These are phyloP conservation scores for Suillus brevipes DNA, from an alignment of 768 basidiomycete species.

Conservation along the genomic window DNA sequence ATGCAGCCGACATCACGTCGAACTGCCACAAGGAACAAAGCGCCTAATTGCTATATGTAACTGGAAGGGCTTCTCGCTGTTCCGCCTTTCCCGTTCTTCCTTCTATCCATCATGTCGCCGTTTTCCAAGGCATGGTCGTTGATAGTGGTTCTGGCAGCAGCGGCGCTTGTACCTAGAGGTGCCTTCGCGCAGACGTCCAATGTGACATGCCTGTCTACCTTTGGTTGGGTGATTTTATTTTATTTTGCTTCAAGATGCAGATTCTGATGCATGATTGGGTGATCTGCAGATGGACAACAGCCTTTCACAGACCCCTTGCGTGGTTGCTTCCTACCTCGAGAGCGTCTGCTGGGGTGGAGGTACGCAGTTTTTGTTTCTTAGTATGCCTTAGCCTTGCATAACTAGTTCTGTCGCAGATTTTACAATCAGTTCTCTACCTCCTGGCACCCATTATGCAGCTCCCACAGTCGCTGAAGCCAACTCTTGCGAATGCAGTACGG, in stretches of 20 bases:
- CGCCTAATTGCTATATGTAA: not conserved
- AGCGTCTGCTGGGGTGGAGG: conserved; percentile 43
- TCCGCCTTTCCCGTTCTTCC: not conserved
- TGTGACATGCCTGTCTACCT: conserved; percentile 23
- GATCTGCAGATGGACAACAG: conserved; percentile 40
- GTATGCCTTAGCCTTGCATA: conserved; percentile 9
- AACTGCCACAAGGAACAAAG: conserved; percentile 18
- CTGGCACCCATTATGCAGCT: conserved; percentile 28
- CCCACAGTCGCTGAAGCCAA: conserved; percentile 32
- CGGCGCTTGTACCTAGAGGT: conserved; percentile 19
- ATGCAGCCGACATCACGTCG: not conserved
- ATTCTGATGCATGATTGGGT: conserved; percentile 4
- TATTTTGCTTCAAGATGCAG: not conserved
- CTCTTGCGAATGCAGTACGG: conserved; percentile 54
- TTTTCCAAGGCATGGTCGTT: conserved; percentile 13
- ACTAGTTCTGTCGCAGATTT: conserved; percentile 33
- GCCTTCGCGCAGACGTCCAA: conserved; percentile 25
- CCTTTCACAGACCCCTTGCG: conserved; percentile 47
- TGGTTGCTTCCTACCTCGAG: conserved; percentile 44
- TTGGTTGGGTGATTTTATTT: conserved; percentile 27
- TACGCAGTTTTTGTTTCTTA: conserved; percentile 28
- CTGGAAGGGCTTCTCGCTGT: not conserved
- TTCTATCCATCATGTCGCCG: conserved; percentile 14
- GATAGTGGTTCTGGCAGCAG: conserved; percentile 19
- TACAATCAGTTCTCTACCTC: conserved; percentile 40